Percentiles rank a stretch among this genome's conserved stretches.
Conservation (phyloP, 257 asterid genomes). For the Nicotiana tomentosiformis region DNA sequence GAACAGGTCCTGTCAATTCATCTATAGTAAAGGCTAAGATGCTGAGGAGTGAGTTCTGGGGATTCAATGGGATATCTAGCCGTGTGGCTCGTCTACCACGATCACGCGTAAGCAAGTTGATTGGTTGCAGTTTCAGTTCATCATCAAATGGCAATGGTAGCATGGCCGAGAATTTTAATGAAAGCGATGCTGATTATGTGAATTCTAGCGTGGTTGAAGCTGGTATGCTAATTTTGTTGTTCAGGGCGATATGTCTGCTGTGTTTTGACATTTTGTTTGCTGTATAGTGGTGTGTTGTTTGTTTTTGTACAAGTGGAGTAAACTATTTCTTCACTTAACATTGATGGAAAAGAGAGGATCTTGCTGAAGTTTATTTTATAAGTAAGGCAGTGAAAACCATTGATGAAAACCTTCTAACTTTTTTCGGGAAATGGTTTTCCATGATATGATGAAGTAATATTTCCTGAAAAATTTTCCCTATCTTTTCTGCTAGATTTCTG, state of each 20-base stretch:
- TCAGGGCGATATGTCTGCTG: background rate
- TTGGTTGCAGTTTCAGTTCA: slow-evolving; percentile 66
- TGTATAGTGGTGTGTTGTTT: background rate
- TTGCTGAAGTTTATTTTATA: background rate
- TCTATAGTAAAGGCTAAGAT: slow-evolving; percentile 44
- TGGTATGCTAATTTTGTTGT: slow-evolving; percentile 34
- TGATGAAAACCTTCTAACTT: background rate
- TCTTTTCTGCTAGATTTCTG: background rate
- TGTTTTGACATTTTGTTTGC: background rate
- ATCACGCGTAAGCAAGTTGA: slow-evolving; percentile 27
- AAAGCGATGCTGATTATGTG: slow-evolving; percentile 76
- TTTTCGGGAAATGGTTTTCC: background rate
- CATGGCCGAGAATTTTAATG: slow-evolving; percentile 66
- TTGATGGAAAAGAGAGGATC: background rate
- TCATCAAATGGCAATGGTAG: slow-evolving; percentile 87
- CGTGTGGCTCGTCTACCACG: slow-evolving; percentile 17
- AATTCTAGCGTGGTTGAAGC: slow-evolving; percentile 89
- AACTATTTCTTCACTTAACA: background rate
- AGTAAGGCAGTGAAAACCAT: background rate
- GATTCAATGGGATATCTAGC: slow-evolving; percentile 29
- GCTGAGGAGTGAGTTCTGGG: slow-evolving; percentile 44
- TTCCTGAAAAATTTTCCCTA: background rate
- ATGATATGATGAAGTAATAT: background rate
- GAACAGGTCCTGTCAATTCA: slow-evolving; percentile 34
- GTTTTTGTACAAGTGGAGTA: background rate